Conservation (phyloP, 257 asterid genomes). For the Primulina huaijiensis region DNA sequence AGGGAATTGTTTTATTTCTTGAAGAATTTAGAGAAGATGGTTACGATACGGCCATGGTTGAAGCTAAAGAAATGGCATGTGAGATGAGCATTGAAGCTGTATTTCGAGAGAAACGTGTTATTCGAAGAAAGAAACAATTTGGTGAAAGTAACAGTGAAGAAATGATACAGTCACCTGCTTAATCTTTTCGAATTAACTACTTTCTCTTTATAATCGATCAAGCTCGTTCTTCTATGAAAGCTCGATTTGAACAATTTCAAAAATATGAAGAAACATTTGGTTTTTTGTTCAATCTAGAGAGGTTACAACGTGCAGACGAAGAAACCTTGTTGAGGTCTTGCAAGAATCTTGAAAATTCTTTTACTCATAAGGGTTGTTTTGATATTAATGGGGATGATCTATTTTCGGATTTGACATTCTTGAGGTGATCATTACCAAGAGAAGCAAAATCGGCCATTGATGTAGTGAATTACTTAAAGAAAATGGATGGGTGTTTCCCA, state of each 20-base stretch:
- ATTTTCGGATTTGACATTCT: background rate
- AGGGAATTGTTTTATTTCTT: background rate
- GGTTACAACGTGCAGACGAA: background rate
- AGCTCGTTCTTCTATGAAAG: background rate
- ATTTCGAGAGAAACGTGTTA: slow-evolving; percentile 5
- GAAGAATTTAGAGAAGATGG: background rate
- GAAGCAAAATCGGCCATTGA: slow-evolving; percentile 11
- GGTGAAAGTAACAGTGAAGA: no score
- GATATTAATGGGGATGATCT: slow-evolving; percentile 6
- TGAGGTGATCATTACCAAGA: background rate
- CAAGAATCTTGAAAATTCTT: slow-evolving; percentile 4
- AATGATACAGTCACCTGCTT: background rate
- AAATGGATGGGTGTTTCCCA: background rate
- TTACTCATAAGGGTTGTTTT: background rate
- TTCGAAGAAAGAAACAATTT: background rate
- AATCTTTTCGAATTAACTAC: slow-evolving; percentile 15
- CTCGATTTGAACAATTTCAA: slow-evolving; percentile 9
- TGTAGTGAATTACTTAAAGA: background rate
- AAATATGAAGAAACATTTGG: slow-evolving; percentile 8
- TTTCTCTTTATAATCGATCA: background rate
- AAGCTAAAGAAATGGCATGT: slow-evolving; percentile 11
- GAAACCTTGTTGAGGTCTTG: background rate
- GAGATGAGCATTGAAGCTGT: slow-evolving; percentile 4
- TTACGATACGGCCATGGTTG: background rate
- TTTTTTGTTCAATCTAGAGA: background rate